Evolutionary conservation across 2,329 filamentous ascomycete species (phyloP).

Genomic region (Ceratocystis cacaofunesta): DNA sequence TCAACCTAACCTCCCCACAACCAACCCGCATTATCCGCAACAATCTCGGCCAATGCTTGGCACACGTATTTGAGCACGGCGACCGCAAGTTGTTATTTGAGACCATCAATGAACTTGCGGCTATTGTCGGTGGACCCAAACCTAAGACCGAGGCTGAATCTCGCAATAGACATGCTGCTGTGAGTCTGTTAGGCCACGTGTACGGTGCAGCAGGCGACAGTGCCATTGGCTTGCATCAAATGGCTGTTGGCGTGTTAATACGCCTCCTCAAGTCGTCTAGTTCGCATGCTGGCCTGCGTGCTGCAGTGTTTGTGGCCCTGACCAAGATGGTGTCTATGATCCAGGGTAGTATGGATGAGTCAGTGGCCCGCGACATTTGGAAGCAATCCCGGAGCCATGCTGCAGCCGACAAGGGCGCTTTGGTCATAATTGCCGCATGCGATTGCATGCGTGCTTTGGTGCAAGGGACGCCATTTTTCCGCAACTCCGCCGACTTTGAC

Average conservation of each 20-base stretch:
- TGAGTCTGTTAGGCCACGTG: conserved; percentile 72
- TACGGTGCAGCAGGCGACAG: conserved; percentile 90
- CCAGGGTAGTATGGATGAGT: conserved; percentile 64
- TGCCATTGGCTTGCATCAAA: conserved; percentile 65
- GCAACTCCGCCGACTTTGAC: conserved; percentile 81
- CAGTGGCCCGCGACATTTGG: conserved; percentile 77
- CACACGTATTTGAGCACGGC: conserved; percentile 66
- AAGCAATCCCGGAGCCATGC: conserved; percentile 72
- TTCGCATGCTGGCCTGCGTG: conserved; percentile 67
- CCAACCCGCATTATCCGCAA: conserved; percentile 82
- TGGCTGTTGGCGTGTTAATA: conserved; percentile 56
- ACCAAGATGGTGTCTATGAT: conserved; percentile 66
- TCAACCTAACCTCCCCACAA: conserved; percentile 65
- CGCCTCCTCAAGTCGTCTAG: conserved; percentile 69
- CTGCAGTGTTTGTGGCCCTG: conserved; percentile 59
- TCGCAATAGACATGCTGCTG: conserved; percentile 72
- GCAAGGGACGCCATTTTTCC: conserved; percentile 63
- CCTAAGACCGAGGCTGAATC: conserved; percentile 59
- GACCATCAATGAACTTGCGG: conserved; percentile 75
- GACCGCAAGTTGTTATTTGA: conserved; percentile 89
- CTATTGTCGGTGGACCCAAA: conserved; percentile 59
- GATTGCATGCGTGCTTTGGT: conserved; percentile 62
- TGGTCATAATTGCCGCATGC: conserved; percentile 67
- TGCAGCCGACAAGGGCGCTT: conserved; percentile 62
- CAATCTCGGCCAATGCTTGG: conserved; percentile 72